Conservation (phyloP, 2,329 filamentous ascomycete species). For the Verticillium isaacii region DNA sequence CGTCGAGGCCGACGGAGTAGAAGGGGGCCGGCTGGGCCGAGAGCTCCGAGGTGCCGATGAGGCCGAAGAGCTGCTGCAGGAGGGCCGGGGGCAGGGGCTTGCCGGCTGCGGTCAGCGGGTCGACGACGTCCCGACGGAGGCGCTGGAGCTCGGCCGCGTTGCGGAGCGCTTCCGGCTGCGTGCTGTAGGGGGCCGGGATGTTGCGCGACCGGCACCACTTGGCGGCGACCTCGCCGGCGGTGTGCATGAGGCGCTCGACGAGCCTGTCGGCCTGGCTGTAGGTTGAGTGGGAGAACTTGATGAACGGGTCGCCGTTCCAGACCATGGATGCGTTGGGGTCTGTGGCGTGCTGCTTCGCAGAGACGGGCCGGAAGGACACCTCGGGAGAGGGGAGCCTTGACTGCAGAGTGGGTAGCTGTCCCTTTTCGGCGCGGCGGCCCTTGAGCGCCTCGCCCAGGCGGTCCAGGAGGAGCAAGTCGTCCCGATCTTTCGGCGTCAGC, state of each 20-base stretch:
- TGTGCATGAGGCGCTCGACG: constrained; percentile 51
- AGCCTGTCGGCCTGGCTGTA: constrained; percentile 24
- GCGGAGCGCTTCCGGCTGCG: constrained; percentile 35
- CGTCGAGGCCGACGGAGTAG: constrained; percentile 52
- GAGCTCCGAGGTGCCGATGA: constrained; percentile 47
- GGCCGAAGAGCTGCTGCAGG: constrained; percentile 23
- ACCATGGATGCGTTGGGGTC: constrained; percentile 19
- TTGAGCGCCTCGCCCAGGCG: constrained; percentile 42
- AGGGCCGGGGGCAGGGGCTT: constrained; percentile 23
- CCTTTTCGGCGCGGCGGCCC: constrained; percentile 14
- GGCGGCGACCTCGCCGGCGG: constrained; percentile 58
- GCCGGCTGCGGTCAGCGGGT: constrained; percentile 26
- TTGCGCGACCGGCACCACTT: constrained; percentile 53
- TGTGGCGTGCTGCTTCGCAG: neutral
- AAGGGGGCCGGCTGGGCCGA: constrained; percentile 50
- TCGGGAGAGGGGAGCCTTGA: constrained; percentile 20
- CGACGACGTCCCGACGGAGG: constrained; percentile 31
- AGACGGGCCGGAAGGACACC: constrained; percentile 34
- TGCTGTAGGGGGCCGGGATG: constrained; percentile 56
- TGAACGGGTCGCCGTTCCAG: constrained; percentile 45
- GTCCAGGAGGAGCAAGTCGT: constrained; percentile 43
- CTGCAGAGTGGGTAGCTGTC: constrained; percentile 8
- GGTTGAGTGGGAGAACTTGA: constrained; percentile 33
- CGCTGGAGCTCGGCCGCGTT: constrained; percentile 30
- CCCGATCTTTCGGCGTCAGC: constrained; percentile 35